Percentiles rank a stretch among this genome's conserved stretches.
Evolutionary conservation across 495 filamentous ascomycete genomes (phyloP).

Genomic region (Melanomma pulvis-pyrius): DNA sequence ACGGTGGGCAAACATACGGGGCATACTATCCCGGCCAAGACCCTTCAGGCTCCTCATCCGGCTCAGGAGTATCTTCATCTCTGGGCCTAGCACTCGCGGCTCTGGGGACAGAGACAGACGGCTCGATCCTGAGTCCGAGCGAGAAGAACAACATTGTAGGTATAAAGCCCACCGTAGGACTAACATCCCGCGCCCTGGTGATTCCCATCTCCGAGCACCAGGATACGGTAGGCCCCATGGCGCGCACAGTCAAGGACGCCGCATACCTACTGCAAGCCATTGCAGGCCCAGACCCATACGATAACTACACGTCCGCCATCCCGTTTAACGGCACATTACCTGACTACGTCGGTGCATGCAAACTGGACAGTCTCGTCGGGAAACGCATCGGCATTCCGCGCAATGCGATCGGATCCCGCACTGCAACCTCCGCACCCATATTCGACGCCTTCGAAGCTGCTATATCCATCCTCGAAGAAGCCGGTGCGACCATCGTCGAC

Average conservation of each 20-base stretch:
- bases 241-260: conserved; percentile 66
- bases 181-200: conserved; percentile 64
- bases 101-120: conserved; percentile 54
- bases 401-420: conserved; percentile 44
- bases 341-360: conserved; percentile 57
- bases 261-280: conserved; percentile 67
- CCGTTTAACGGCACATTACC: conserved; percentile 50
- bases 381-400: conserved; percentile 57
- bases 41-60: conserved; percentile 58
- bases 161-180: conserved; percentile 70
- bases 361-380: conserved; percentile 51
- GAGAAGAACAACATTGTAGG: conserved; percentile 51
- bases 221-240: conserved; percentile 69
- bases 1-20: conserved; percentile 55
- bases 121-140: conserved; percentile 46
- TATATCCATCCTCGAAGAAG: conserved; percentile 47
- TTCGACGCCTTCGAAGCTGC: conserved; percentile 52
- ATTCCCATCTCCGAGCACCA: conserved; percentile 65
- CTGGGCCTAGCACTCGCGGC: conserved; percentile 55
- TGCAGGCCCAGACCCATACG: conserved; percentile 54
- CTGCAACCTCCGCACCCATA: conserved; percentile 39
- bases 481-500: conserved; percentile 57
- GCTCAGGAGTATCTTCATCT: conserved; percentile 54
- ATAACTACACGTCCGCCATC: conserved; percentile 59
- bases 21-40: conserved; percentile 57